A percentile compares a stretch with the other conserved stretches of the same genome.
Conservation (phyloP, 176 grass and related monocot species). For the Alloteropsis semialata region DNA sequence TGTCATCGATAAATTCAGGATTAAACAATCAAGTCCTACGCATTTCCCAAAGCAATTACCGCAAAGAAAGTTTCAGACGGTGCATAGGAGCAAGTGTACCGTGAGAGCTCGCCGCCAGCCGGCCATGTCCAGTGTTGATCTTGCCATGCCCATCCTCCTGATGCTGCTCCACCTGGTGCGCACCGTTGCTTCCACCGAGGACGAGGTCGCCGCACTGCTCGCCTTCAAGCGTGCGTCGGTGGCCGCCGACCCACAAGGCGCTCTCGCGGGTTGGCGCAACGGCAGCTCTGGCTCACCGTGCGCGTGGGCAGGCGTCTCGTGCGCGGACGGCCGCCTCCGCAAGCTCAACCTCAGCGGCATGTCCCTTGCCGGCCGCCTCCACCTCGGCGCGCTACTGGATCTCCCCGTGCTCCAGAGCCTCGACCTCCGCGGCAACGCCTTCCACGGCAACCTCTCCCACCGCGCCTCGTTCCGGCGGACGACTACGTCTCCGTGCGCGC, state of each 20-base stretch:
- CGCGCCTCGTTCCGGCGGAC: neutral
- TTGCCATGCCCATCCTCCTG: no score
- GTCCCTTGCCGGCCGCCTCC: conserved; percentile 47
- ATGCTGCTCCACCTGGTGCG: no score
- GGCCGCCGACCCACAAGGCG: no score
- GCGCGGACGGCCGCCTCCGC: conserved; percentile 29
- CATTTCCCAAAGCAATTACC: no score
- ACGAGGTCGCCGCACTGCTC: conserved; percentile 51
- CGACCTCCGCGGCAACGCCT: conserved; percentile 48
- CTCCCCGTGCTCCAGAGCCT: conserved; percentile 32
- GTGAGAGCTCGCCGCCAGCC: no score
- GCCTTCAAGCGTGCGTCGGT: conserved; percentile 66
- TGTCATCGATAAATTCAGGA: no score
- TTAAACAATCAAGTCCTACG: no score
- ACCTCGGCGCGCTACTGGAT: conserved; percentile 37
- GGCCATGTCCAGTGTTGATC: no score
- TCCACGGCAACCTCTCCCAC: conserved; percentile 47
- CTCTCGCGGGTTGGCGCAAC: conserved; percentile 38
- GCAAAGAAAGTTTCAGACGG: no score
- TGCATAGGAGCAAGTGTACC: no score
- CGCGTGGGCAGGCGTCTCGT: conserved; percentile 53
- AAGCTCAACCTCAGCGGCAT: conserved; percentile 46
- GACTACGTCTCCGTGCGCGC: conserved; percentile 47
- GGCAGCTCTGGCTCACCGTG: conserved; percentile 17
- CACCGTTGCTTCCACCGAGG: no score